Conservation (phyloP, 1,284 basidiomycete species). For the Gyrodon tennesseensis region DNA sequence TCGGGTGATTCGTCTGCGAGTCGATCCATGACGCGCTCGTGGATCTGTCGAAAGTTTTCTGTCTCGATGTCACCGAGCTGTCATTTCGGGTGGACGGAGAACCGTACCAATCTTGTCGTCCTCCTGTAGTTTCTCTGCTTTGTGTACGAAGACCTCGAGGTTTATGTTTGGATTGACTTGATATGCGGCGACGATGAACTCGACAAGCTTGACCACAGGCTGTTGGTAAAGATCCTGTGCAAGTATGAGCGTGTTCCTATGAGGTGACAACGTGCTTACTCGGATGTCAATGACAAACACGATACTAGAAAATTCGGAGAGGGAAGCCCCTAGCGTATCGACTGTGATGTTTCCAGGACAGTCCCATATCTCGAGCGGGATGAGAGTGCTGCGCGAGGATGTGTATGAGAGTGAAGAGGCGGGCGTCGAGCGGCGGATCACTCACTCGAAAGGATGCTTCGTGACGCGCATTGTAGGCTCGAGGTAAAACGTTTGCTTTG, state of each 20-base stretch:
- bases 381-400: constrained; percentile 68
- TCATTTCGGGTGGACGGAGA: constrained; percentile 5
- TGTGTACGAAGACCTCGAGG: constrained; percentile 96
- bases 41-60: constrained; percentile 90
- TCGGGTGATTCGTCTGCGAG: constrained; percentile 70
- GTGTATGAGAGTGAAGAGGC: constrained; percentile 4
- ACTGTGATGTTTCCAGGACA: constrained; percentile 84
- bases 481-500: constrained; percentile 90
- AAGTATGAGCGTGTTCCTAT: constrained; percentile 16
- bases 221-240: constrained; percentile 68
- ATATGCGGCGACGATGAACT: constrained; percentile 73
- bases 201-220: constrained; percentile 76
- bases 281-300: constrained; percentile 98
- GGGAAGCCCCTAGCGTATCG: constrained; percentile 69
- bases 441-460: constrained; percentile 81
- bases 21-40: constrained; percentile 80
- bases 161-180: constrained; percentile 76
- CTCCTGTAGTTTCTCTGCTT: constrained; percentile 89
- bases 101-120: constrained; percentile 85
- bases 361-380: constrained; percentile 95
- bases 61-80: constrained; percentile 14
- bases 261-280: constrained; percentile 49
- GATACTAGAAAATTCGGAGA: constrained; percentile 75
- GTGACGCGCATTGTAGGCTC: constrained; percentile 80
- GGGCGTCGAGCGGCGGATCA: constrained; percentile 29